phyloP scores from a whole-genome alignment of 2,329 filamentous ascomycete genomes.

The Phoma sp. region DNA sequence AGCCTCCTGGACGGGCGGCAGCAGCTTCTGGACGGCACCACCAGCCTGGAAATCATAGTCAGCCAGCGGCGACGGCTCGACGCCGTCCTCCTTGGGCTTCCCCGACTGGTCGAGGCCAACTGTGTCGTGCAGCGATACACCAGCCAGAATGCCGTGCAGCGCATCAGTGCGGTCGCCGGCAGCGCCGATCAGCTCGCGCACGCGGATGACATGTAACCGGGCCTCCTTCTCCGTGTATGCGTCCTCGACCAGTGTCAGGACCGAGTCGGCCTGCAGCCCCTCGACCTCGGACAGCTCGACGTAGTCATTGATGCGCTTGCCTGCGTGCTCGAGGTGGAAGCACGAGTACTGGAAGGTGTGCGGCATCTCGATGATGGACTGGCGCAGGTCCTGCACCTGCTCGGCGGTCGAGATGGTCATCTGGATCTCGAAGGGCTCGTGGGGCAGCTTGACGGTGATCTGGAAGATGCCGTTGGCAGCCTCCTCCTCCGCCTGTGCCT shows the following conservation, averaged over 20 bases:
- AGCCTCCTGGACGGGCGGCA: conserved; percentile 69
- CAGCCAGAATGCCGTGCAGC: conserved; percentile 83
- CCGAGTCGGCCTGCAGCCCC: conserved; percentile 76
- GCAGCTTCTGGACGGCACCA: conserved; percentile 71
- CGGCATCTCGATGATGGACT: conserved; percentile 93
- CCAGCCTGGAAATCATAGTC: conserved; percentile 79
- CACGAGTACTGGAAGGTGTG: conserved; percentile 96
- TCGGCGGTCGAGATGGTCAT: conserved; percentile 92
- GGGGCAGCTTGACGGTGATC: conserved; percentile 81
- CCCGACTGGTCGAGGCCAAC: conserved; percentile 58
- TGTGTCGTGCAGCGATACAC: conserved; percentile 84
- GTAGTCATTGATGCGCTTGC: conserved; percentile 92
- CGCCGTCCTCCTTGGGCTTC: conserved; percentile 38
- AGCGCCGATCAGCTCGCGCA: conserved; percentile 91
- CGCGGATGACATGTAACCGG: conserved; percentile 87
- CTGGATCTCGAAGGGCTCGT: conserved; percentile 77
- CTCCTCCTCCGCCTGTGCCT: conserved; percentile 32
- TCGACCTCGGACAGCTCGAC: conserved; percentile 88
- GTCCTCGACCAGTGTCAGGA: conserved; percentile 84
- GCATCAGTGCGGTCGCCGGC: conserved; percentile 87
- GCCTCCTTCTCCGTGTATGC: conserved; percentile 99
- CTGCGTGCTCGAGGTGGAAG: conserved; percentile 94
- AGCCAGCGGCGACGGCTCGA: conserved; percentile 54
- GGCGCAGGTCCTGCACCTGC: conserved; percentile 95
- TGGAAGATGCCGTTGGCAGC: conserved; percentile 60